Percentiles rank a stretch among this genome's conserved stretches.
Conservation (phyloP, 1,284 basidiomycete species). For the Apiotrichum domesticum region DNA sequence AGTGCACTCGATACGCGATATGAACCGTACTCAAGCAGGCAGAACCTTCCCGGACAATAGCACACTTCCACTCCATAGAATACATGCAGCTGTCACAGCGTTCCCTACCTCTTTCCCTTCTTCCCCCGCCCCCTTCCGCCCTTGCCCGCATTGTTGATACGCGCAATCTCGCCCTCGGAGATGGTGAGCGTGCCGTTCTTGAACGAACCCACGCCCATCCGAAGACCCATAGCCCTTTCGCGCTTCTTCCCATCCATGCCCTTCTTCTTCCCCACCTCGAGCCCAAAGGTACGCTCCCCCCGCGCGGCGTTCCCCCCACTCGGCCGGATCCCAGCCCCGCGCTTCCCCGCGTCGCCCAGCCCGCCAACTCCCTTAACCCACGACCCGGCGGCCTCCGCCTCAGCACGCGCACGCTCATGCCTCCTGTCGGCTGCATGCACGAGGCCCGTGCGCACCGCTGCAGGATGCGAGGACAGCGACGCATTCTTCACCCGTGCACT, state of each 20-base stretch:
- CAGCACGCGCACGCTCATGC: conserved; percentile 23
- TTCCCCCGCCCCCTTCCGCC: conserved; percentile 9
- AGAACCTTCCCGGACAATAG: no score
- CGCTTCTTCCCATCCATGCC: conserved; percentile 37
- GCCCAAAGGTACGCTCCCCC: conserved; percentile 23
- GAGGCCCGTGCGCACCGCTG: conserved; percentile 39
- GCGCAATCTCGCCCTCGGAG: conserved; percentile 36
- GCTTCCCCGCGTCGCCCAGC: conserved; percentile 32
- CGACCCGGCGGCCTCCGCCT: conserved; percentile 35
- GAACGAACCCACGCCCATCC: conserved; percentile 45
- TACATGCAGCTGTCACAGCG: conserved; percentile 3
- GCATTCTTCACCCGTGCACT: conserved; percentile 8
- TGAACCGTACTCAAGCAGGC: no score
- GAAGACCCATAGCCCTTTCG: conserved; percentile 38
- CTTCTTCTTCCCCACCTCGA: conserved; percentile 37
- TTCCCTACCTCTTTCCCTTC: conserved; percentile 7
- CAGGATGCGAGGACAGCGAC: conserved; percentile 31
- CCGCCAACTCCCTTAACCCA: conserved; percentile 40
- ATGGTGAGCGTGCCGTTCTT: conserved; percentile 41
- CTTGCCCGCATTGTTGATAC: conserved; percentile 19
- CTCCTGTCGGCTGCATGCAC: conserved; percentile 32
- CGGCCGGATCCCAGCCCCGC: conserved; percentile 7
- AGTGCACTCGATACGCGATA: background rate
- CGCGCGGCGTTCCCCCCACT: conserved; percentile 12
- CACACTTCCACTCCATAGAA: background rate